Base-by-base conservation (phyloP, 306 rosid species). In the Glycine latifolia region DNA sequence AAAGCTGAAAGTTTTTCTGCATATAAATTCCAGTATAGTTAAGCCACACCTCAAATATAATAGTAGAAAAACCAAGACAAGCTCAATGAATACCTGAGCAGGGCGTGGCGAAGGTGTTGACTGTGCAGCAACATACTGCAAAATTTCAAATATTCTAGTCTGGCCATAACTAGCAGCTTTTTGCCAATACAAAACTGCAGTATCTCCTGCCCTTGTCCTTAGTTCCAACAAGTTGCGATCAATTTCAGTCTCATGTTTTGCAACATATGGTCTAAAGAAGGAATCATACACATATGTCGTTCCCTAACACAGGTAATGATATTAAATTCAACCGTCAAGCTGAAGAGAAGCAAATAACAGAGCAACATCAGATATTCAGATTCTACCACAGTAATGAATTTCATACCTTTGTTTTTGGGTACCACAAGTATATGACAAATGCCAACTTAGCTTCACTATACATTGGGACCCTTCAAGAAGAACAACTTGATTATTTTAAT, bases 381-480 rank as follows among this genome's bases (percentile, higher is more conserved):
- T 69, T 85, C 72, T 46, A 75, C 49, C 73, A 52, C 20, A 66
- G 62, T 48, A 67, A 48, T 54, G 59, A 9, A 73, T 68, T 37
- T 48, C 63, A 60, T 91, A 95, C 98, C 97, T 90, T 88, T 56
- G 93, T 92, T 86, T 88, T 92, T 8, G 98, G 97, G 81, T 88
- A 92, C 98, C 98, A 94, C 46, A 94, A 90, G 78, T 94, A 94
- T 85, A 94, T 87, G 54, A 89, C 87, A 90, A 94, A 94, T 39
- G 92, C 91, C 95, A 94, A 77, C 89, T 94, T 94, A 83, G 92
- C 92, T 90, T 94, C 98, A 67, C 97, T 90, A 79, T 94, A 94
- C 98, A 94, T 92, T 8, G 98, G 98, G 80, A 94, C 92, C 98
- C 98, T 94, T 82, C 86, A 83, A 72, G 77, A 89, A 72, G 50